These are phyloP conservation scores for Boletus rubescentipes DNA, from an alignment of 768 basidiomycete genomes.

Conservation along the genomic window DNA sequence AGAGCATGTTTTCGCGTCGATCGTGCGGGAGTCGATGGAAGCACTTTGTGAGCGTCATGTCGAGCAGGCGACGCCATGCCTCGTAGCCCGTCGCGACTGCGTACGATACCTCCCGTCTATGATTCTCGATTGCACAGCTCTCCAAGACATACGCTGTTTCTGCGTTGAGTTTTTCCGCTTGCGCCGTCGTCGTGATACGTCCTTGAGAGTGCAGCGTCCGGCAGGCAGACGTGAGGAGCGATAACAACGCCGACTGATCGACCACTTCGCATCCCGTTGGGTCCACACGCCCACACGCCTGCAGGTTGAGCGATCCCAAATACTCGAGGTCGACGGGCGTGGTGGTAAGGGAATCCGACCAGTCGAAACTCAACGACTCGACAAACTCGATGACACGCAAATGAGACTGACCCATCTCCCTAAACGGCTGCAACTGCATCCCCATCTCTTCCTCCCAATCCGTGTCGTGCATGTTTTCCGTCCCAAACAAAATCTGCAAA, in stretches of 20 bases:
- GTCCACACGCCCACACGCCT: conserved; percentile 67
- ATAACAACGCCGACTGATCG: conserved; percentile 69
- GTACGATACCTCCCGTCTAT: conserved; percentile 75
- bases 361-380: conserved; percentile 83
- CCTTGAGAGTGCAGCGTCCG: conserved; percentile 68
- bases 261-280: conserved; percentile 78
- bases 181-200: conserved; percentile 56
- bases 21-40: conserved; percentile 82
- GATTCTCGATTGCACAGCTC: conserved; percentile 85
- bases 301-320: conserved; percentile 63
- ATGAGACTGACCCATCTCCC: conserved; percentile 76
- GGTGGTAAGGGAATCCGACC: conserved; percentile 73
- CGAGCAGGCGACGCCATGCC: conserved; percentile 82
- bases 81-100: conserved; percentile 72
- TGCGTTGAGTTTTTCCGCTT: conserved; percentile 61
- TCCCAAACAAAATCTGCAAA: conserved; percentile 79
- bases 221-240: conserved; percentile 61
- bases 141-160: conserved; percentile 80
- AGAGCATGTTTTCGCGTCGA: conserved; percentile 82
- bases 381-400: conserved; percentile 86
- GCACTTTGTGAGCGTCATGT: conserved; percentile 83
- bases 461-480: conserved; percentile 48
- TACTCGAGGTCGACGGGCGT: conserved; percentile 61
- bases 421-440: conserved; percentile 53
- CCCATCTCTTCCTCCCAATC: conserved; percentile 40